Evolutionary conservation across 2,329 filamentous ascomycete species (phyloP), one percentile per base, ranked within the genome.

Genomic region (Penicillium capsulatum): DNA sequence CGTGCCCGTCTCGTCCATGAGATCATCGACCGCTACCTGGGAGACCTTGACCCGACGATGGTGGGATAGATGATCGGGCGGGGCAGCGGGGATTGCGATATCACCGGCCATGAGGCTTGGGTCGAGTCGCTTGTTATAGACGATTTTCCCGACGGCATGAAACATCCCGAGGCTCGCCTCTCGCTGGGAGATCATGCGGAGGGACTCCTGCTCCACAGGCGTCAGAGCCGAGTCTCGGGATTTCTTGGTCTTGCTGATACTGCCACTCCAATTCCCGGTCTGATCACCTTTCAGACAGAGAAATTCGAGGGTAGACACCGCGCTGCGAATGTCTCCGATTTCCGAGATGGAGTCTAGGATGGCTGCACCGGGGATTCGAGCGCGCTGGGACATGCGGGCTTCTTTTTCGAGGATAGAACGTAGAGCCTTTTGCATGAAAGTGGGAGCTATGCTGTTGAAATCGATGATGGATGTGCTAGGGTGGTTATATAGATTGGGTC

Each of bases 141-240:
- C 83, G 2, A 98, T 86, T 60, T 92, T 96, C 3, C 91, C 92
- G 9, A 97, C 86, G 0, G 92, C 89, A 62, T 98, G 92, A 58
- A 98, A 98, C 35, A 98, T 88, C 1, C 91, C 92, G 2, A 98
- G 72, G 47, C 84, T 95, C 11, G 86, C 83, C 67, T 97, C 92
- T 40, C 92, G 79, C 57, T 90, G 87, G 1, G 86, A 88, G 15
- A 97, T 79, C 43, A 92, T 71, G 57, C 88, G 80, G 7, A 97
- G 66, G 4, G 81, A 90, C 47, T 94, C 84, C 42, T 79, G 73
- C 62, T 97, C 92, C 57, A 84, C 82, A 45, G 77, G 76, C 0
- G 89, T 95, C 42, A 94, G 65, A 8, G 49, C 44, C 20, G 47
- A 49, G 4, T 69, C 66, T 7, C 79, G 71, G 14, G 66, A 68